A percentile compares a stretch with the other conserved stretches of the same genome.
Conservation (phyloP, 345 rosid genomes). For the Toxicodendron radicans region DNA sequence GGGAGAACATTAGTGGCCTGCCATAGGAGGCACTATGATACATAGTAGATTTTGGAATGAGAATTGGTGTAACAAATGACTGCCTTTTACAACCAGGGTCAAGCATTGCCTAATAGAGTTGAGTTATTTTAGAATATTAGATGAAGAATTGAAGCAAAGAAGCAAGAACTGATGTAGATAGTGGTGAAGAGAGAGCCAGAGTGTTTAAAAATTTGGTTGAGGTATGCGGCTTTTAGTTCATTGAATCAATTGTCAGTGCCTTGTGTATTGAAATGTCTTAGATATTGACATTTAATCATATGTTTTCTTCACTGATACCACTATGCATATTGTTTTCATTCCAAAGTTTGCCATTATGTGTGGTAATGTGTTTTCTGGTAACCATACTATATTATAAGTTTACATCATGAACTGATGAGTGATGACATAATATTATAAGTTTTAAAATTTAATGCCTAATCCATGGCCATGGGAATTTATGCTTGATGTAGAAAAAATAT, state of each 20-base stretch:
- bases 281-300: neutral
- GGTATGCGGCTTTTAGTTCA: constrained; percentile 13
- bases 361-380: neutral
- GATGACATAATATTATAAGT: neutral
- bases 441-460: too few species aligned
- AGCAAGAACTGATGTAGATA: constrained; percentile 21
- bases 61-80: constrained; percentile 11
- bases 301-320: neutral
- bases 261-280: neutral
- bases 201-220: constrained; percentile 18
- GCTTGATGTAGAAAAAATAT: too few species aligned
- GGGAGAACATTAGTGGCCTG: constrained; percentile 21
- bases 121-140: constrained; percentile 7
- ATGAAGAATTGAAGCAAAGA: constrained; percentile 12
- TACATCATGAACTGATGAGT: neutral
- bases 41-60: constrained; percentile 17
- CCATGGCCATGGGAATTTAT: too few species aligned
- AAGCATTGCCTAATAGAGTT: constrained; percentile 19
- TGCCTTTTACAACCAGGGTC: neutral
- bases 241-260: too few species aligned
- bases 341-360: neutral
- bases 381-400: too few species aligned
- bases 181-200: constrained; percentile 11
- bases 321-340: neutral
- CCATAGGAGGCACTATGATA: constrained; percentile 13